These are phyloP conservation scores for Pseudocercospora cruenta DNA, from an alignment of 2,329 filamentous ascomycete genomes.

Conservation along the genomic window DNA sequence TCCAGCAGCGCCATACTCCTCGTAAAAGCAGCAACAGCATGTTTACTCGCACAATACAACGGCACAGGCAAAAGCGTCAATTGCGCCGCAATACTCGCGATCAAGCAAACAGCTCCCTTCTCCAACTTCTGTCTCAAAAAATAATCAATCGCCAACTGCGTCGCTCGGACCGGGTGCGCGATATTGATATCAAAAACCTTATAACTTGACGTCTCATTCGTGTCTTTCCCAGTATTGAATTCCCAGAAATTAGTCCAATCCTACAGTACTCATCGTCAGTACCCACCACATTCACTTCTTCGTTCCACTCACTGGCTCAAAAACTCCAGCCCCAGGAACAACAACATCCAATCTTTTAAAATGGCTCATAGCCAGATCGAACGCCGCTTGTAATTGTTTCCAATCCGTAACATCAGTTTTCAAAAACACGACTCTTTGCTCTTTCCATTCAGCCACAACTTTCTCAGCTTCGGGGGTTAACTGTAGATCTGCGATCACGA, in stretches of 20 bases:
- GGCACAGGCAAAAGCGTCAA: background rate
- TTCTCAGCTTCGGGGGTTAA: slow-evolving; percentile 52
- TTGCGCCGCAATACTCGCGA: background rate
- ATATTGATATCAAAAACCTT: slow-evolving; percentile 47
- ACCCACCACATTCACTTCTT: too few species aligned
- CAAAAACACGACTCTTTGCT: slow-evolving; percentile 42
- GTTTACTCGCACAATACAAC: background rate
- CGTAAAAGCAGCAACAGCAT: background rate
- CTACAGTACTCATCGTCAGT: too few species aligned
- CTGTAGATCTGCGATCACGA: slow-evolving; percentile 52
- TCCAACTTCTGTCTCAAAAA: slow-evolving; percentile 37
- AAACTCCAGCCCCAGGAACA: slow-evolving; percentile 48
- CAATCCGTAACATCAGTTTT: slow-evolving; percentile 53
- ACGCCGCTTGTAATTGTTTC: slow-evolving; percentile 52
- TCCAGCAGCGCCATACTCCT: background rate
- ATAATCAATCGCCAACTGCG: slow-evolving; percentile 47
- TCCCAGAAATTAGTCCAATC: background rate
- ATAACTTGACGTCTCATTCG: slow-evolving; percentile 24
- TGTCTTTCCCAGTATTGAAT: background rate
- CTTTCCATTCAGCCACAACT: slow-evolving; percentile 26
- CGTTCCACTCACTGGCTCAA: slow-evolving; percentile 41
- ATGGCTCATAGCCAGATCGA: slow-evolving; percentile 47
- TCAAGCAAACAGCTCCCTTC: background rate
- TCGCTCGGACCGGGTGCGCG: slow-evolving; percentile 48
- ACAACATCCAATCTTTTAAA: slow-evolving; percentile 50